Conservation (phyloP, 2,329 filamentous ascomycete species). For the Coniochaeta sp. region DNA sequence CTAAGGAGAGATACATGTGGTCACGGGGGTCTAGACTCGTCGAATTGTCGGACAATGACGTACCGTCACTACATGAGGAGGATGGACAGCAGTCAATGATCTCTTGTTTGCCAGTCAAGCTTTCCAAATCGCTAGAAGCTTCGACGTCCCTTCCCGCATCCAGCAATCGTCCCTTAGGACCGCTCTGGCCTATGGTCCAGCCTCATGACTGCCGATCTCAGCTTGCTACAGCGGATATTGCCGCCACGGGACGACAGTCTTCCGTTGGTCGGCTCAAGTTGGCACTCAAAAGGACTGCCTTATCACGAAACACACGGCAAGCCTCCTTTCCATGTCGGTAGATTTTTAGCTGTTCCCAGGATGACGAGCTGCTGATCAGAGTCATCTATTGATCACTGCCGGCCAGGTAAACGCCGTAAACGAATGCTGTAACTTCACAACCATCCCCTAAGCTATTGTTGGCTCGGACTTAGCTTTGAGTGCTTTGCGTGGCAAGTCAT, state of each 20-base stretch:
- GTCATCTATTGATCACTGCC: neutral
- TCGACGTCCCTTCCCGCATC: neutral
- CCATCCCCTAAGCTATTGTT: neutral
- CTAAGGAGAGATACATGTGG: neutral
- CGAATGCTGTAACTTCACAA: neutral
- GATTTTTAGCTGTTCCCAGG: neutral
- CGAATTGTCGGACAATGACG: neutral
- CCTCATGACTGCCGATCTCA: neutral
- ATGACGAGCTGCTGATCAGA: neutral
- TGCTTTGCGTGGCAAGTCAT: neutral
- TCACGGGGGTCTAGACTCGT: neutral
- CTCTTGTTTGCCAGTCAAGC: neutral
- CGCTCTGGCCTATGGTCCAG: neutral
- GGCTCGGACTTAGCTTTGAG: neutral
- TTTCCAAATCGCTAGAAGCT: neutral
- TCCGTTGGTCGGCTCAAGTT: neutral
- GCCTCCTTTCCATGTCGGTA: neutral
- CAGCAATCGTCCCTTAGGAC: neutral
- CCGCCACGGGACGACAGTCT: neutral
- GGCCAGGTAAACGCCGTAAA: neutral
- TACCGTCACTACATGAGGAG: neutral
- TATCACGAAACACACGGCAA: neutral
- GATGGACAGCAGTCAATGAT: neutral
- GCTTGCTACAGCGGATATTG: neutral
- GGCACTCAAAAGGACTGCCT: neutral